Base-by-base conservation (phyloP, 2,329 filamentous ascomycete species). In the Tolypocladium inflatum region DNA sequence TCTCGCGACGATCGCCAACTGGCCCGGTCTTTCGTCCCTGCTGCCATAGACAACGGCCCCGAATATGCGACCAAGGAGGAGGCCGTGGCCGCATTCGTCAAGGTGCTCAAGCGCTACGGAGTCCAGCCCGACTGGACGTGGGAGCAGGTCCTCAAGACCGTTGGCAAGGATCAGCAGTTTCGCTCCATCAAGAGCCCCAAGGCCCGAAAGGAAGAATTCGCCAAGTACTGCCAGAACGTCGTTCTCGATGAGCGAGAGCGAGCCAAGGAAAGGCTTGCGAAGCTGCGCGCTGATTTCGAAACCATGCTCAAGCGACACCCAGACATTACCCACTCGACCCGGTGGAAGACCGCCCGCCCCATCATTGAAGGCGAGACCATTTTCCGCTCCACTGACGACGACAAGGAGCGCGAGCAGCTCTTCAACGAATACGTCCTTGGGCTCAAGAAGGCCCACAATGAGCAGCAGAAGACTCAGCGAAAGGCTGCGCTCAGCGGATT, bases 271-370 rank as follows among this genome's bases (percentile, higher is more conserved):
- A 88, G 94, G 70, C 81, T 96, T 72, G 82, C 90, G 66, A 97
- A 97, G 78, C 81, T 97, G 68, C 90, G 91, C 67, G 82, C 89
- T 73, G 94, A 97, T 78, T 99, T 99, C 74, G 88, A 89, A 65
- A 92, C 87, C 57, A 99, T 99, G 94, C 82, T 99, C 64, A 91
- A 88, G 74, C 92, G 91, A 64, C 93, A 99, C 72, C 91, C 92
- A 61, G 94, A 99, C 73, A 97, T 99, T 74, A 94, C 92, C 73
- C 86, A 97, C 72, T 97, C 95, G 73, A 97, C 93, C 48, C 88
- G 91, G 61, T 99, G 94, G 94, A 96, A 91, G 81, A 97, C 91
- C 19, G 94, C 93, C 56, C 87, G 90, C 55, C 91, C 91, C 11
- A 95, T 97, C 63, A 91, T 99, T 62, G 91, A 97, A 73, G 89